Conservation (phyloP, 768 basidiomycete genomes). For the Cystofilobasidium macerans region DNA sequence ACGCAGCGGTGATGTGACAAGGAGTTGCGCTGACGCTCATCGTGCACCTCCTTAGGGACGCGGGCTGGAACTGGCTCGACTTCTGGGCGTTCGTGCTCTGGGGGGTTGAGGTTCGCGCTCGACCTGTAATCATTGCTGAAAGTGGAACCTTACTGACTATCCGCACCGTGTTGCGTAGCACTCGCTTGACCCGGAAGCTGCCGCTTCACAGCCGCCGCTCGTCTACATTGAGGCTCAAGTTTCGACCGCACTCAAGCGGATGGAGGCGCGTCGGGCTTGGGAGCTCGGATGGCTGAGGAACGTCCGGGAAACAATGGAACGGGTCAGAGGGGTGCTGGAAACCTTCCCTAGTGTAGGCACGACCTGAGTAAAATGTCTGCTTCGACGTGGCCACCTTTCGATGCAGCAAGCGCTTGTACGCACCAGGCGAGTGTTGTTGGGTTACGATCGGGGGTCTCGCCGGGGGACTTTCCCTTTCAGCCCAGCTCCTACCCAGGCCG, state of each 20-base stretch:
- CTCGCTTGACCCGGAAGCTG: not conserved
- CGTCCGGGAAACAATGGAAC: not conserved
- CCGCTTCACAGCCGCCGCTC: not conserved
- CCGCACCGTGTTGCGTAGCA: not conserved
- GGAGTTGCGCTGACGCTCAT: not conserved
- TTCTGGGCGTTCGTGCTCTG: conserved; percentile 14
- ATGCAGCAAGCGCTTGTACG: too few relatives aligned
- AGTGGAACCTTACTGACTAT: not conserved
- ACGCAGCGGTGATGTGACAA: too few relatives aligned
- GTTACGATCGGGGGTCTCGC: too few relatives aligned
- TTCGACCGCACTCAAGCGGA: not conserved
- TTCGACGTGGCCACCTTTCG: too few relatives aligned
- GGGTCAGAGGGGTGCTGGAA: not conserved
- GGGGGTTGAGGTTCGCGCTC: conserved; percentile 1
- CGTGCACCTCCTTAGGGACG: not conserved
- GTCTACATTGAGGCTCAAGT: conserved; percentile 2
- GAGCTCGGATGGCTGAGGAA: not conserved
- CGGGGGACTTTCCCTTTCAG: too few relatives aligned
- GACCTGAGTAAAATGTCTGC: too few relatives aligned
- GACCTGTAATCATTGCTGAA: not conserved
- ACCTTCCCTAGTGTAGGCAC: too few relatives aligned
- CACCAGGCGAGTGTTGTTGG: too few relatives aligned
- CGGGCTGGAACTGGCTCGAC: conserved; percentile 20
- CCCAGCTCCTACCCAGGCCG: too few relatives aligned
- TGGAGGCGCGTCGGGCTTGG: not conserved